Evolutionary conservation across 1,284 basidiomycete genomes (phyloP), one percentile per base, ranked within the genome.

Genomic region (Cutaneotrichosporon cutaneum): DNA sequence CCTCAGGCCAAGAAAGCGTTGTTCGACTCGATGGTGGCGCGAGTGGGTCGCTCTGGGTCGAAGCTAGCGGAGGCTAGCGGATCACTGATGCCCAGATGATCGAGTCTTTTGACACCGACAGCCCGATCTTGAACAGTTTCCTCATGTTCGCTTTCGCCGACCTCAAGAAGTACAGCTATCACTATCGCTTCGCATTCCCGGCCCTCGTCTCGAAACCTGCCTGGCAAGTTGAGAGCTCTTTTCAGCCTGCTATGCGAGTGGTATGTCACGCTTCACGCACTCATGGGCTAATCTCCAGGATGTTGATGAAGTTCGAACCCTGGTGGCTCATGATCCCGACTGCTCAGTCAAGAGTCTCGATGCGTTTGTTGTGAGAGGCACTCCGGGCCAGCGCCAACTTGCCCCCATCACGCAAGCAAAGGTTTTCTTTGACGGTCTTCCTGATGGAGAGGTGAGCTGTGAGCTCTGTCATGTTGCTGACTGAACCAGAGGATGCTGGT

Each of bases 141-240:
- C 82, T 97, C 16, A 82, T 96, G 27, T 89, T 99, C 68, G 92
- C 93, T 0, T 99, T 89, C 72, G 91, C 96, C 0, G 96, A 99
- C 77, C 87, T 99, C 63, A 99, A 99, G 83, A 97, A 95, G 79
- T 98, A 95, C 82, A 90, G 89, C 67, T 98, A 92, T 77, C 94
- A 90, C 75, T 97, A 99, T 80, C 98, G 95, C 94, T 97, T 97
- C 72, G 90, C 90, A 0, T 96, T 97, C 77, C 96, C 96, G 0
- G 92, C 93, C 0, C 87, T 98, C 61, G 86, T 89, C 0, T 83
- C 90, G 16, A 91, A 90, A 68, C 92, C 93, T 4, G 85, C 87
- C 0, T 96, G 93, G 93, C 87, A 92, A 79, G 84, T 92, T 61
- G 80, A 82, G 44, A 58, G 44, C 4, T 62, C 61, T 1, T 62